Evolutionary conservation across 345 rosid genomes (phyloP).

Genomic region (Citrus glauca): DNA sequence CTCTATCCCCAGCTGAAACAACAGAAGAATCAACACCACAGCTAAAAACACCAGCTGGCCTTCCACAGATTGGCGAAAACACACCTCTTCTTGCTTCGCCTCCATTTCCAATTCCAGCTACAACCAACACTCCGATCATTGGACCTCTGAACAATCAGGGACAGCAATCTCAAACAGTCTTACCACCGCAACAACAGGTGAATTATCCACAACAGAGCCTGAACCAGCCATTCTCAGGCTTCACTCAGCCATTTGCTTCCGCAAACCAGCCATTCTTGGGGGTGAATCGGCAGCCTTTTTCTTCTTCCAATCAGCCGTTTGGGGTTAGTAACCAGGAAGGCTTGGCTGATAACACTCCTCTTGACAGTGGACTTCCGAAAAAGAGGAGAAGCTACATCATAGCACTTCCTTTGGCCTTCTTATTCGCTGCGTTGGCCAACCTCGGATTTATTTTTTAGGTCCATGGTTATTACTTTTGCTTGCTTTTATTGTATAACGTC

Average conservation of each 20-base stretch:
- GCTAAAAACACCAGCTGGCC: background rate
- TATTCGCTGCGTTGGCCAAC: background rate
- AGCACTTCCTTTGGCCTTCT: constrained; percentile 11
- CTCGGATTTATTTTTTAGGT: constrained; percentile 9
- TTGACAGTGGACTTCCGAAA: constrained; percentile 31
- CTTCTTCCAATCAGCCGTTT: constrained; percentile 32
- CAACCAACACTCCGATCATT: background rate
- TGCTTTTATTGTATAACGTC: background rate
- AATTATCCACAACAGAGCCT: constrained; percentile 23
- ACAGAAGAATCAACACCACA: background rate
- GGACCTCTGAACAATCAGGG: constrained; percentile 10
- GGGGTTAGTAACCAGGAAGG: constrained; percentile 27
- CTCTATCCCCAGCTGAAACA: background rate
- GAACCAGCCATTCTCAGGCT: constrained; percentile 37
- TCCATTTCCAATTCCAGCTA: constrained; percentile 4
- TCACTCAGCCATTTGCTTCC: constrained; percentile 33
- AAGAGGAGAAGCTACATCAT: constrained; percentile 7
- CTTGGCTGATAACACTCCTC: constrained; percentile 18
- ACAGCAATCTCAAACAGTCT: constrained; percentile 23
- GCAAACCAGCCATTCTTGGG: constrained; percentile 41
- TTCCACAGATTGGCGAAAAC: background rate
- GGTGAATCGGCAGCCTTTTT: constrained; percentile 31
- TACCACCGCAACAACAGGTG: constrained; percentile 29
- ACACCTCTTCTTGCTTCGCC: constrained; percentile 10
- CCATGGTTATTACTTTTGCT: background rate